Base-by-base conservation (phyloP, 805 yeast species). In the Ogataea nonfermentans region DNA sequence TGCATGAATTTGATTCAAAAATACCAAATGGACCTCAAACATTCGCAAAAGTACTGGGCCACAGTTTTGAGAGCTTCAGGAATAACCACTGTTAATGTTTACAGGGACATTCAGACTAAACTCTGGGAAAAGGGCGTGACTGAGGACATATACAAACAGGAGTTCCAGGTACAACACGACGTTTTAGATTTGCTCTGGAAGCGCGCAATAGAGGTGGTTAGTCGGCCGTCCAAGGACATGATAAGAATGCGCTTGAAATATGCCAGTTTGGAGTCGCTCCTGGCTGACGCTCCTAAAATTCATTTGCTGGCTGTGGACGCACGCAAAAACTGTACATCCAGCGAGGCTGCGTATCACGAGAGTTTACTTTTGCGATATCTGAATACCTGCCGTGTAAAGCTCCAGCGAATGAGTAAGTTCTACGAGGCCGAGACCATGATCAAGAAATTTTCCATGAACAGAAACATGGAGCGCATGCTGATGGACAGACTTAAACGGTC, bases 401-500 rank as follows among this genome's bases (percentile, higher is more conserved):
- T 57, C 10, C 53, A 50, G 24, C 35, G 41, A 33, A 33, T 43
- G 15, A 45, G 47, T 3, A 42, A 41, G 13, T 61, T 53, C 26
- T 51, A 57, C 31, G 53, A 57, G 35, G 62, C 65, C 3, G 57
- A 53, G 23, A 47, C 43, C 8, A 7, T 63, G 29, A 51, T 63
- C 22, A 49, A 56, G 15, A 41, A 39, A n/a, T 61, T 57, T 40
- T 43, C 59, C 5, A 35, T 51, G n/a, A 50, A 53, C 43, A 17
- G 25, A 6, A 33, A 42, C 6, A 54, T 57, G 57, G 49, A 45
- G 35, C 32, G 35, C 7, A 29, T 32, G 13, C 47, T 59, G 15
- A 19, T 44, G 8, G 35, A 14, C 7, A 47, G 41, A 14, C 44
- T 49, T 22, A 37, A 23, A 22, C 28, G 25, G 7, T 42, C 43